Percentiles rank a stretch among this genome's conserved stretches.
These are phyloP conservation scores for Gamsiella multidivaricata DNA, from an alignment of 192 early-diverging fungal genomes.

Conservation along the genomic window DNA sequence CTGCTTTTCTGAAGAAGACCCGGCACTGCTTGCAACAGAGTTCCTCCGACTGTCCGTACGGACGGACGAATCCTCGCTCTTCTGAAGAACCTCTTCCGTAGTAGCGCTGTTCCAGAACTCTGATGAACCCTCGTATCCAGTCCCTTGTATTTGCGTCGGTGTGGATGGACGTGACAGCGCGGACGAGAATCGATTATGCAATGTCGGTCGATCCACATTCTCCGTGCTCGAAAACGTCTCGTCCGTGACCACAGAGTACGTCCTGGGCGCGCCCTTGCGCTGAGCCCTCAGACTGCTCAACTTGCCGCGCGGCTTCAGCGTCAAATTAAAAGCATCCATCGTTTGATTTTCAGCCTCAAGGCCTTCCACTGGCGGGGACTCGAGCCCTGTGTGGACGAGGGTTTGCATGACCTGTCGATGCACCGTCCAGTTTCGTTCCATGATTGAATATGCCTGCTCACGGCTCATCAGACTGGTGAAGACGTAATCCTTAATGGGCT, in stretches of 20 bases:
- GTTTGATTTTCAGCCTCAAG: not conserved
- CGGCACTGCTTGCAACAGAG: slow-evolving; percentile 15
- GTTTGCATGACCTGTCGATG: slow-evolving; percentile 11
- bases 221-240: slow-evolving; percentile 28
- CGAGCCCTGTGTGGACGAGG: not conserved
- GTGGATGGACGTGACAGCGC: slow-evolving; percentile 4
- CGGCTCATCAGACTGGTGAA: slow-evolving; percentile 62
- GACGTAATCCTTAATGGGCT: slow-evolving; percentile 55
- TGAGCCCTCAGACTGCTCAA: not conserved
- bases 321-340: slow-evolving; percentile 1
- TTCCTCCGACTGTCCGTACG: slow-evolving; percentile 19
- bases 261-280: slow-evolving; percentile 3
- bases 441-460: slow-evolving; percentile 58
- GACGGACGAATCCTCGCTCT: not conserved
- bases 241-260: slow-evolving; percentile 29
- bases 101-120: too few species aligned
- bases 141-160: too few species aligned
- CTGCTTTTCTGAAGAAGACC: slow-evolving; percentile 10
- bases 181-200: not conserved
- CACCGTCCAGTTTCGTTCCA: slow-evolving; percentile 29
- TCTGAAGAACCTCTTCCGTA: not conserved
- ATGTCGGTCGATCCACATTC: slow-evolving; percentile 2
- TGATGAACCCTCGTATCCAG: too few species aligned
- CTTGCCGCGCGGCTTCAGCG: not conserved
- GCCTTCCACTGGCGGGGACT: slow-evolving; percentile 1